These are phyloP conservation scores for Aphanomyces astaci DNA, from an alignment of 352 stramenopile genomes.

Conservation along the genomic window DNA sequence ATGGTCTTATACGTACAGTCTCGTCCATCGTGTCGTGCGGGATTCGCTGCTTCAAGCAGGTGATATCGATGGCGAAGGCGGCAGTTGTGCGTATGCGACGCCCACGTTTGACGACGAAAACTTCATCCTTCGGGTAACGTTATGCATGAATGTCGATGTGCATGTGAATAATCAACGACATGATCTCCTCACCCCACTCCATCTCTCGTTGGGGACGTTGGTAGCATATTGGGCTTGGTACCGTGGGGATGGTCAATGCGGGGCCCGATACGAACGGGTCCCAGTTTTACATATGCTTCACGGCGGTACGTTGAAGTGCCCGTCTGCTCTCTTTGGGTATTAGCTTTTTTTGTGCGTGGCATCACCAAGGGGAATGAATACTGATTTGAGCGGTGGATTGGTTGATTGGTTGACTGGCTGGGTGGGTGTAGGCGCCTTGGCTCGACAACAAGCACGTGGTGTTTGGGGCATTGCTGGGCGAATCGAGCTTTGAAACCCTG, in stretches of 20 bases:
- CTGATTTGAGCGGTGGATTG: too few relatives aligned
- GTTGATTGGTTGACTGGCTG: background rate
- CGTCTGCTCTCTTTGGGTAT: background rate
- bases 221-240: slow-evolving; percentile 73
- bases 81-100: slow-evolving; percentile 56
- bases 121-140: slow-evolving; percentile 78
- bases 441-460: slow-evolving; percentile 80
- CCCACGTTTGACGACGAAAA: slow-evolving; percentile 90
- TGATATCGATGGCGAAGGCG: slow-evolving; percentile 82
- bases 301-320: slow-evolving; percentile 27
- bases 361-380: too few relatives aligned
- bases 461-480: slow-evolving; percentile 50
- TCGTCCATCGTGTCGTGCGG: slow-evolving; percentile 89
- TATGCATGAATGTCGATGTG: background rate
- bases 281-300: slow-evolving; percentile 92
- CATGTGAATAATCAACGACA: too few relatives aligned
- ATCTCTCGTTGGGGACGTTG: background rate
- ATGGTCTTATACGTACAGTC: slow-evolving; percentile 25
- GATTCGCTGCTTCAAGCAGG: slow-evolving; percentile 88
- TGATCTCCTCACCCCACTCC: too few relatives aligned
- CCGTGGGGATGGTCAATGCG: slow-evolving; percentile 93
- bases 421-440: slow-evolving; percentile 37
- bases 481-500: slow-evolving; percentile 40
- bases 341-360: background rate
- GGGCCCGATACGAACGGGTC: slow-evolving; percentile 93